Evolutionary conservation across 78 protist genomes (phyloP), one percentile per base, ranked within the genome.

Genomic region (Dictyostelium firmibasis): DNA sequence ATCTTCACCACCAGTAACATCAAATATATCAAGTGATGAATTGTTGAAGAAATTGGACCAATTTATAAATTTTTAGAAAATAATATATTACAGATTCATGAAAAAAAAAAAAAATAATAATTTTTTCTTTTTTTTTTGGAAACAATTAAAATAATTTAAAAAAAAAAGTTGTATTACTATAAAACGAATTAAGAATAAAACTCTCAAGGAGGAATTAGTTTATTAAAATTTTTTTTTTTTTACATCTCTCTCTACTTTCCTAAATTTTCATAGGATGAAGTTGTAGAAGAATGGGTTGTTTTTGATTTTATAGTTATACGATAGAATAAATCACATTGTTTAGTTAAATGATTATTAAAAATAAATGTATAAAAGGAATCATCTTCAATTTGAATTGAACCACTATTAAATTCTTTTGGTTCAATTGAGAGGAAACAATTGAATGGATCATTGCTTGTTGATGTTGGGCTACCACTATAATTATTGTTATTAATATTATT

Each of bases 351-450:
- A 44, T 88, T 88, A 67, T 88, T 77, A 60, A 88, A 79, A 10
- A 88, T 27, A 0, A 67, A 20, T 0, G n/a, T 13, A 70, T 89
- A 89, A 29, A 50, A 23, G 14, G 50, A 53, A 25, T 36, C 35
- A 29, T 81, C 88, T 44, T 50, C 86, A 47, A 69, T 25, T 81
- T 60, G 72, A 47, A 53, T 57, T n/a, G 86, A 64, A 50, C 87
- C 87, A 29, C 83, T 41, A 27, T 81, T 89, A 75, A 31, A 89
- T 89, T 89, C 94, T 38, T 81, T 69, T 78, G 64, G 85, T 11
- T 57, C 27, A 6, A 78, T 76, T 36, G 76, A 33, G 10, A 67
- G 31, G 36, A 25, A 27, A 67, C 33, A 67, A 67, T n/a, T 67
- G 75, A 67, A 67, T 11, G 31, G 67, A 67, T 33, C 0, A 14